phyloP scores from a whole-genome alignment of 495 filamentous ascomycete genomes.

The Penicillium goetzii region DNA sequence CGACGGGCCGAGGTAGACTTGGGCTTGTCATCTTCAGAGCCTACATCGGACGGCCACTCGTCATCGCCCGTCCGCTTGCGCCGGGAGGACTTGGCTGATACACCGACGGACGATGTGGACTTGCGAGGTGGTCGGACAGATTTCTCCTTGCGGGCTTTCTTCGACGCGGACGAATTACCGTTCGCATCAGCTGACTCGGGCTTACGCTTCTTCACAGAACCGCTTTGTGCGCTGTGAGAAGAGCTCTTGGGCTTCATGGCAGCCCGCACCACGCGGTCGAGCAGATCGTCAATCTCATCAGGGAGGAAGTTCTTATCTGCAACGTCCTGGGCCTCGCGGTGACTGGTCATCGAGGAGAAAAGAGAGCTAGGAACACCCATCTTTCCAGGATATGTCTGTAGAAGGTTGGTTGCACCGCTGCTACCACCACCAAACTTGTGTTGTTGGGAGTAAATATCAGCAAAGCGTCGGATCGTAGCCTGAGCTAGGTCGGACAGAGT shows the following conservation, averaged over 20 bases:
- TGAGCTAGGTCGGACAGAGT: constrained; percentile 88
- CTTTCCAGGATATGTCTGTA: constrained; percentile 82
- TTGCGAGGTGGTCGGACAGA: constrained; percentile 43
- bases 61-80: constrained; percentile 50
- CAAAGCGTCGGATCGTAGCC: constrained; percentile 78
- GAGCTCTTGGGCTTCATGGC: constrained; percentile 46
- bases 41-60: constrained; percentile 49
- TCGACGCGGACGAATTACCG: constrained; percentile 40
- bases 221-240: constrained; percentile 30
- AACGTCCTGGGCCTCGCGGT: constrained; percentile 78
- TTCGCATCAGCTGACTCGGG: constrained; percentile 41
- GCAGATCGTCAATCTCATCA: constrained; percentile 74
- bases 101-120: constrained; percentile 35
- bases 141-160: constrained; percentile 50
- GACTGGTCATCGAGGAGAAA: constrained; percentile 73
- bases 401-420: constrained; percentile 66
- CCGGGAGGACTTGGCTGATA: constrained; percentile 47
- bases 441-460: constrained; percentile 59
- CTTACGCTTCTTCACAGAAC: constrained; percentile 52
- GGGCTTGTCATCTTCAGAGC: constrained; percentile 24
- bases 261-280: constrained; percentile 66
- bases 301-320: constrained; percentile 82
- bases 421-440: constrained; percentile 58
- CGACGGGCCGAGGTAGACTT: constrained; percentile 38
- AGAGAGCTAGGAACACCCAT: constrained; percentile 76